phyloP scores from a whole-genome alignment of 495 filamentous ascomycete species.

The Tuber magnatum region DNA sequence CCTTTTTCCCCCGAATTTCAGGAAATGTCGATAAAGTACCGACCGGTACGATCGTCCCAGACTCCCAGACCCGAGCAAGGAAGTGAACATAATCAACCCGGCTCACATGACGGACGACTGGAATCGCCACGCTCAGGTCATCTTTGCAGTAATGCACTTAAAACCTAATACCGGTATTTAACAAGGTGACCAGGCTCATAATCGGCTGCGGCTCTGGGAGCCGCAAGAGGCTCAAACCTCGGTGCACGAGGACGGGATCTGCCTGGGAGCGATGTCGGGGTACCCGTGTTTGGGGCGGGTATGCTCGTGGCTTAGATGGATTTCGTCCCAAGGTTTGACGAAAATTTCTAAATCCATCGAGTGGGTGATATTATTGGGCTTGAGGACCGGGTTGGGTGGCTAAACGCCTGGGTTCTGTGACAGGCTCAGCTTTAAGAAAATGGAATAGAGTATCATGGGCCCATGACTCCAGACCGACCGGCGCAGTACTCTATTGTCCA shows the following conservation, averaged over 20 bases:
- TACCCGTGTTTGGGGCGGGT: background rate
- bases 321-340: background rate
- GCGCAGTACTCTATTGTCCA: background rate
- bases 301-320: background rate
- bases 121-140: background rate
- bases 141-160: background rate
- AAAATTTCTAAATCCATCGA: background rate
- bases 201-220: background rate
- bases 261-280: background rate
- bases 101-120: background rate
- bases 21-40: background rate
- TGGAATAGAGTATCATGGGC: background rate
- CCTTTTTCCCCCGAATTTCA: background rate
- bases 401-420: background rate
- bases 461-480: background rate
- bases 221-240: background rate
- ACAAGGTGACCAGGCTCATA: background rate
- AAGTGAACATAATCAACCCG: background rate
- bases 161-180: background rate
- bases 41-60: too few relatives aligned
- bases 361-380: background rate
- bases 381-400: background rate
- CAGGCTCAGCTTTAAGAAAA: background rate
- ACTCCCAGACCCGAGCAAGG: background rate
- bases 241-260: background rate